Conservation (phyloP, 768 basidiomycete species). For the Omphalotus guepiniiformis region DNA sequence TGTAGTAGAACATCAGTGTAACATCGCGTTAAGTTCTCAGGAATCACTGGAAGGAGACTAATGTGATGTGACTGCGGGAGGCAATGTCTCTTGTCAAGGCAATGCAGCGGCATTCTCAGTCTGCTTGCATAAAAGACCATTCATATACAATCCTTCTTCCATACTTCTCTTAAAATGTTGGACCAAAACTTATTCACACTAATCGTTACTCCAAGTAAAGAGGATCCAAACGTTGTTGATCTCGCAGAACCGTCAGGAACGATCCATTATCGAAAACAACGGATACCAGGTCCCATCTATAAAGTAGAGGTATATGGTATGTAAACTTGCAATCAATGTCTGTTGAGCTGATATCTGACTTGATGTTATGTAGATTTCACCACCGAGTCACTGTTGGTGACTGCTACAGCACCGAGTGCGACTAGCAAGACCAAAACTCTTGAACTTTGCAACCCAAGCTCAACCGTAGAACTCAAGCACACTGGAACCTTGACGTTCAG, state of each 20-base stretch:
- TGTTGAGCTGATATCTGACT: background rate
- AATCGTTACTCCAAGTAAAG: slow-evolving; percentile 52
- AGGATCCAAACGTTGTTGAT: slow-evolving; percentile 61
- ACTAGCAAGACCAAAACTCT: slow-evolving; percentile 71
- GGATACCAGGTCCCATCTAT: slow-evolving; percentile 51
- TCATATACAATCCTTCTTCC: too few relatives aligned
- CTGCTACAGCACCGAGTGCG: slow-evolving; percentile 58
- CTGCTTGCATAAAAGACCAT: too few relatives aligned
- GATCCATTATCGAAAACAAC: slow-evolving; percentile 69
- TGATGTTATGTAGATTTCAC: slow-evolving; percentile 52
- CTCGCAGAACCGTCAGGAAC: slow-evolving; percentile 59
- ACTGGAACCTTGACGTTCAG: slow-evolving; percentile 70
- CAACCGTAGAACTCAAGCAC: slow-evolving; percentile 64
- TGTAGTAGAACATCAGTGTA: slow-evolving; percentile 89
- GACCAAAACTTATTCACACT: slow-evolving; percentile 87
- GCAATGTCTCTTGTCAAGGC: background rate
- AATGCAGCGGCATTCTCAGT: too few relatives aligned
- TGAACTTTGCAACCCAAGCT: slow-evolving; percentile 72
- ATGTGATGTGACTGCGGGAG: background rate
- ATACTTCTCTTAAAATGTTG: too few relatives aligned
- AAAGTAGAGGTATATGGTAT: slow-evolving; percentile 66
- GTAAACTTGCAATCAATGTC: slow-evolving; percentile 12
- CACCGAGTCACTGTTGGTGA: slow-evolving; percentile 66
- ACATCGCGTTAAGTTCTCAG: too few relatives aligned
- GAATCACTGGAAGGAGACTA: background rate